Percentiles rank a stretch among this genome's conserved stretches.
Conservation (phyloP, 1,139 yeast species). For the Blastobotrys malaysiensis region DNA sequence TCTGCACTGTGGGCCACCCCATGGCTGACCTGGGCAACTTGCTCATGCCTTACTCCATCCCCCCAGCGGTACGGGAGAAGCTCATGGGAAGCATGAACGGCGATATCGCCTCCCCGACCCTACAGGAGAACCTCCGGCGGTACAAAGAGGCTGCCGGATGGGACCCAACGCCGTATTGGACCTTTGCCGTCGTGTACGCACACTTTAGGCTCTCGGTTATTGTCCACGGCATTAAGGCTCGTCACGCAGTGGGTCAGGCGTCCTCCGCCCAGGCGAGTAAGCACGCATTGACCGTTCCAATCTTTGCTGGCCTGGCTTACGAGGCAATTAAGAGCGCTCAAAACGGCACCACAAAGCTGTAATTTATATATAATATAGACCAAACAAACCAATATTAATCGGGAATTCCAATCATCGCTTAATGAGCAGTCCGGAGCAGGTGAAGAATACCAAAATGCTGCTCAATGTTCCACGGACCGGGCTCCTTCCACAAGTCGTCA, state of each 20-base stretch:
- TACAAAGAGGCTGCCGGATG: conserved; percentile 28
- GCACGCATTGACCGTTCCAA: conserved; percentile 42
- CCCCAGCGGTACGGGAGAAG: conserved; percentile 23
- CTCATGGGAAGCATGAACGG: conserved; percentile 6
- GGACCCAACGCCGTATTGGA: conserved; percentile 41
- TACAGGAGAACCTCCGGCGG: conserved; percentile 19
- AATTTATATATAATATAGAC: conserved; percentile 9
- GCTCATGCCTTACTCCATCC: conserved; percentile 49
- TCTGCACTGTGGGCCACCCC: conserved; percentile 61
- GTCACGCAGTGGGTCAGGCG: conserved; percentile 54
- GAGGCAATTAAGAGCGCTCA: conserved; percentile 21
- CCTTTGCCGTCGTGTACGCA: conserved; percentile 56
- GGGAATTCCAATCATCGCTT: background rate
- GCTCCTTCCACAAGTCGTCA: conserved; percentile 82
- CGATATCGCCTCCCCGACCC: conserved; percentile 17
- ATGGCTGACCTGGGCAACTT: conserved; percentile 56
- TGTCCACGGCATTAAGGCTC: conserved; percentile 63
- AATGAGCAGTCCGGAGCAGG: background rate
- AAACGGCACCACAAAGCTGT: conserved; percentile 8
- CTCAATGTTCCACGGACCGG: conserved; percentile 80
- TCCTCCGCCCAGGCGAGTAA: conserved; percentile 51
- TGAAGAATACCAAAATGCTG: conserved; percentile 66
- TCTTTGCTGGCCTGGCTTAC: conserved; percentile 39
- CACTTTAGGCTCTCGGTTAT: conserved; percentile 56
- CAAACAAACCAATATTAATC: conserved; percentile 5